phyloP scores from a whole-genome alignment of 1,284 basidiomycete species.

The Ganoderma lucidum region DNA sequence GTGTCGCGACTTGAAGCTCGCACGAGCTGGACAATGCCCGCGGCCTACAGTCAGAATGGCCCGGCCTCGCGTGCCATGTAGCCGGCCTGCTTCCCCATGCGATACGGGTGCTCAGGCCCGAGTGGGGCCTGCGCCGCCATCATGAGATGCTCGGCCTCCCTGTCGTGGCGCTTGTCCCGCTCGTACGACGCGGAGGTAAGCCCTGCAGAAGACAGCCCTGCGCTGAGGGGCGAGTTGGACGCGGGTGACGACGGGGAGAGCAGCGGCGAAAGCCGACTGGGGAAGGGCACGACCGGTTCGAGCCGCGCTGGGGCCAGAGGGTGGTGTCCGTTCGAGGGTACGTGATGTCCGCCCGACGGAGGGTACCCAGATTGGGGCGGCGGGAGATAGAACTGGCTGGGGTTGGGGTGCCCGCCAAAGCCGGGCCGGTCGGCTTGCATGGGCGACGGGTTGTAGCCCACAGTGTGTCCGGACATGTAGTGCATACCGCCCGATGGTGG shows the following conservation, averaged over 20 bases:
- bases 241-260: conserved; percentile 51
- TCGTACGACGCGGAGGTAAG: conserved; percentile 57
- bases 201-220: conserved; percentile 41
- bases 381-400: conserved; percentile 33
- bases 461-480: conserved; percentile 54
- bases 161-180: conserved; percentile 47
- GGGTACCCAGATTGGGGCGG: conserved; percentile 29
- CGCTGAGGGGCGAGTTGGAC: conserved; percentile 42
- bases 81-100: conserved; percentile 29
- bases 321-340: conserved; percentile 33
- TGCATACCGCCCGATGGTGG: conserved; percentile 58
- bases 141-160: conserved; percentile 31
- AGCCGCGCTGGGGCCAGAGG: conserved; percentile 36
- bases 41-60: conserved; percentile 17
- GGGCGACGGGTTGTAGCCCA: conserved; percentile 31
- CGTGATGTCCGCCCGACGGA: conserved; percentile 25
- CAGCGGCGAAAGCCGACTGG: conserved; percentile 50
- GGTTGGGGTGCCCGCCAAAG: conserved; percentile 28
- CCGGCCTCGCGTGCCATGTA: conserved; percentile 27
- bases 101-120: conserved; percentile 27
- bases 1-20: conserved; percentile 6
- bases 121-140: conserved; percentile 37
- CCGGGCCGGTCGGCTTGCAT: conserved; percentile 35
- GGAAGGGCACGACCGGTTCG: conserved; percentile 44
- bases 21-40: background rate